Conservation (phyloP, 2,329 filamentous ascomycete species). For the Aspergillus sp. region DNA sequence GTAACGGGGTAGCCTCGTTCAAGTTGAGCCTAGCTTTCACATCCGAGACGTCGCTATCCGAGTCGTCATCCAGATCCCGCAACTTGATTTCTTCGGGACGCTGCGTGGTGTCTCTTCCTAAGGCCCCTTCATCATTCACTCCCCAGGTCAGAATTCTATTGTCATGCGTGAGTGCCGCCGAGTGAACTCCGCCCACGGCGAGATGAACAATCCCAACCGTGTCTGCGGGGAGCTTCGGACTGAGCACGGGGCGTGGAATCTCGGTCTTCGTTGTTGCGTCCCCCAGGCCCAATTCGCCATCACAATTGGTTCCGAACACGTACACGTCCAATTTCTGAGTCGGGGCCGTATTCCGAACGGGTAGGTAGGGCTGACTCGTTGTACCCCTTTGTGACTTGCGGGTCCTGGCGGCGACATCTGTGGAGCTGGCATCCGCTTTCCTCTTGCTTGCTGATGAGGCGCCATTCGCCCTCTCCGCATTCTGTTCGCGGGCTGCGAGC, state of each 20-base stretch:
- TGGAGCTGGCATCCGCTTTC: too few species aligned
- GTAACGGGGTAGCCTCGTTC: slow-evolving; percentile 57
- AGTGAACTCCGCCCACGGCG: slow-evolving; percentile 66
- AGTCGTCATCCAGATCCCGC: slow-evolving; percentile 18
- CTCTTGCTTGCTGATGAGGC: too few species aligned
- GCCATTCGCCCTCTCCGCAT: too few species aligned
- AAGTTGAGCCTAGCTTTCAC: slow-evolving; percentile 58
- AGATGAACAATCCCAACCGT: slow-evolving; percentile 46
- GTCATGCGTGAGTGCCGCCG: slow-evolving; percentile 62
- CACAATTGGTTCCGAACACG: slow-evolving; percentile 67
- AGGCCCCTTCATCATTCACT: slow-evolving; percentile 70
- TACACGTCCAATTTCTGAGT: slow-evolving; percentile 59
- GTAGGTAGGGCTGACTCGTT: too few species aligned
- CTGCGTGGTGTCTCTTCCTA: slow-evolving; percentile 57
- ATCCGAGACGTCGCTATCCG: slow-evolving; percentile 42
- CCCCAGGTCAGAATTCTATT: slow-evolving; percentile 82
- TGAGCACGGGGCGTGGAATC: slow-evolving; percentile 62
- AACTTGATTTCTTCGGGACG: slow-evolving; percentile 48
- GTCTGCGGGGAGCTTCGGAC: slow-evolving; percentile 48
- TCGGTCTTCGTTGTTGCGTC: slow-evolving; percentile 52
- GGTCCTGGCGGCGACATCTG: too few species aligned
- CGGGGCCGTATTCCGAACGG: too few species aligned
- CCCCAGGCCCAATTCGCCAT: slow-evolving; percentile 70
- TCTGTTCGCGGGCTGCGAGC: too few species aligned
- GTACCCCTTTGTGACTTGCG: too few species aligned